Evolutionary conservation across 2,329 filamentous ascomycete species (phyloP).

Genomic region (Purpureocillium takamizusanense): DNA sequence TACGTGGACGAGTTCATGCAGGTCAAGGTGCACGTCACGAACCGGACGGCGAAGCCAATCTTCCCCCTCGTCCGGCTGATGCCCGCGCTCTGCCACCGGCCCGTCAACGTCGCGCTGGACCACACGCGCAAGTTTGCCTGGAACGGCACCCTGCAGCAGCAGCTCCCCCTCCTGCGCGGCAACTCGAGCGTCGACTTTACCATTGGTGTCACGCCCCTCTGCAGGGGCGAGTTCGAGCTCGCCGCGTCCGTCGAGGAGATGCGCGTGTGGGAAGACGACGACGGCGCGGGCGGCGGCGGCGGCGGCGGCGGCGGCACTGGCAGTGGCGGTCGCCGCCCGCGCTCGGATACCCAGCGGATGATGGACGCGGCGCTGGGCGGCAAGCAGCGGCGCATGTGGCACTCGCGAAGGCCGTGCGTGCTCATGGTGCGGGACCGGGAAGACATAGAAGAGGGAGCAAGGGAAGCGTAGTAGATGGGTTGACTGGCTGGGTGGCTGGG

Average conservation of each 20-base stretch:
- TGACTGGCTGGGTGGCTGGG: not conserved
- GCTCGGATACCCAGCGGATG: slow-evolving; percentile 47
- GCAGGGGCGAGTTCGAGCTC: slow-evolving; percentile 75
- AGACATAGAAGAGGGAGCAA: slow-evolving; percentile 28
- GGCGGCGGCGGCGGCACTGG: slow-evolving; percentile 18
- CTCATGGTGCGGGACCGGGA: slow-evolving; percentile 32
- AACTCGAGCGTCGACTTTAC: slow-evolving; percentile 50
- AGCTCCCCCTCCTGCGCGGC: slow-evolving; percentile 53
- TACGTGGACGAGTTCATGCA: slow-evolving; percentile 51
- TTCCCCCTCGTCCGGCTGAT: slow-evolving; percentile 66
- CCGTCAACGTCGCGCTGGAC: slow-evolving; percentile 65
- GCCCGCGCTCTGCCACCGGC: slow-evolving; percentile 66
- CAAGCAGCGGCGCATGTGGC: slow-evolving; percentile 56
- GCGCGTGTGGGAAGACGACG: slow-evolving; percentile 36
- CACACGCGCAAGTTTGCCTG: slow-evolving; percentile 74
- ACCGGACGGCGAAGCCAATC: slow-evolving; percentile 60
- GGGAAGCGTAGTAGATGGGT: slow-evolving; percentile 6
- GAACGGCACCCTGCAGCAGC: slow-evolving; percentile 75
- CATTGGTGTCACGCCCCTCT: slow-evolving; percentile 66
- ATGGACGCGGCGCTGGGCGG: slow-evolving; percentile 50
- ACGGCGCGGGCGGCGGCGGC: slow-evolving; percentile 13
- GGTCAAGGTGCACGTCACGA: slow-evolving; percentile 62
- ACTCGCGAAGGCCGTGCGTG: slow-evolving; percentile 47
- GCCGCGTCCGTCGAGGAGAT: slow-evolving; percentile 76
- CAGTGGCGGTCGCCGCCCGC: too few species aligned